Evolutionary conservation across 768 basidiomycete species (phyloP).

Genomic region (Auriscalpium orientale): DNA sequence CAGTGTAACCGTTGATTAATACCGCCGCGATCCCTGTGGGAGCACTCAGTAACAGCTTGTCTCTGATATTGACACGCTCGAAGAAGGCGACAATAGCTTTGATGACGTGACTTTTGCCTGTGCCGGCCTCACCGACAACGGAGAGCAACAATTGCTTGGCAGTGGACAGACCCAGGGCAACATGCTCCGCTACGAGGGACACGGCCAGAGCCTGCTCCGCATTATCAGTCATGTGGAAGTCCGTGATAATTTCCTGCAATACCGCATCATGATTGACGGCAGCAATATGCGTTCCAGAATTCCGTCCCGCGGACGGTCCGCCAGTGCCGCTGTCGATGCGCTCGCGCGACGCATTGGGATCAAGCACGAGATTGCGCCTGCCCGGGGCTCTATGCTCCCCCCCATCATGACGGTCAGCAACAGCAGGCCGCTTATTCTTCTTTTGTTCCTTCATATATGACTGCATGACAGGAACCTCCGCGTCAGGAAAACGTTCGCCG

Average conservation of each 20-base stretch:
- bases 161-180: not conserved
- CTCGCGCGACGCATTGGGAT: no score
- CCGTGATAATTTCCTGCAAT: not conserved
- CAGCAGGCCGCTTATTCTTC: no score
- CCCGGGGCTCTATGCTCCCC: no score
- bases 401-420: no score
- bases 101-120: not conserved
- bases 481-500: no score
- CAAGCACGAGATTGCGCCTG: no score
- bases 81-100: not conserved
- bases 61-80: not conserved
- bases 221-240: not conserved
- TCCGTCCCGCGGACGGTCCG: no score
- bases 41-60: not conserved
- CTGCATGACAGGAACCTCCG: no score
- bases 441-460: no score
- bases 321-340: no score
- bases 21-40: no score
- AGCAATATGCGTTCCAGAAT: not conserved
- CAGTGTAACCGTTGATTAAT: no score
- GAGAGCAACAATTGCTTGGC: not conserved
- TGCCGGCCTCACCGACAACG: not conserved
- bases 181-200: not conserved
- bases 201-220: not conserved
- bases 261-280: not conserved